phyloP scores from a whole-genome alignment of 164 flowering plant genomes.

The Euptelea pleiosperma region DNA sequence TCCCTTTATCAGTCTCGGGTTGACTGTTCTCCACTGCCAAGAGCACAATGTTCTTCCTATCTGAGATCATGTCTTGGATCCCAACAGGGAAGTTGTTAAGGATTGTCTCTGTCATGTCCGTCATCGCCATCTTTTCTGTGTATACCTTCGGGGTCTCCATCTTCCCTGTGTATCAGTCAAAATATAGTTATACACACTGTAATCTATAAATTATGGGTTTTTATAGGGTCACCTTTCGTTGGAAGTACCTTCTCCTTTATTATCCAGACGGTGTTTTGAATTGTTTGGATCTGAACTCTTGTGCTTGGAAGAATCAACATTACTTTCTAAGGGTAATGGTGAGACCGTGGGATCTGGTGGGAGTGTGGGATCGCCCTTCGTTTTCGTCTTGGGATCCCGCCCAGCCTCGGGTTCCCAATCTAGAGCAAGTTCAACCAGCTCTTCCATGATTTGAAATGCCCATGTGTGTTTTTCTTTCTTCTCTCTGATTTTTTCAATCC shows the following conservation, averaged over 20 bases:
- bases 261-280: no score
- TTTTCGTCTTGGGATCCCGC: neutral
- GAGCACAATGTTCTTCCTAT: constrained; percentile 33
- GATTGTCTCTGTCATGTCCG: neutral
- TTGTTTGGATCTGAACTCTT: no score
- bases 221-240: no score
- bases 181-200: no score
- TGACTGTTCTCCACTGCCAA: neutral
- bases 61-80: neutral
- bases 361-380: no score
- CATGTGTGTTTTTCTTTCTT: constrained; percentile 33
- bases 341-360: no score
- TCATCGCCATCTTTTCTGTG: neutral
- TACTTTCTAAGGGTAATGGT: no score
- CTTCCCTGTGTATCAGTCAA: no score
- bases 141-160: no score
- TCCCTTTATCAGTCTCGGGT: neutral
- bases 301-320: no score
- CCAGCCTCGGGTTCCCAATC: constrained; percentile 19
- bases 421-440: constrained; percentile 13
- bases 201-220: no score
- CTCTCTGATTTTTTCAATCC: constrained; percentile 10
- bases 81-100: neutral
- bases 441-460: constrained; percentile 28
- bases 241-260: no score